phyloP scores from a whole-genome alignment of 2,329 filamentous ascomycete genomes.

The Xylaria digitata region DNA sequence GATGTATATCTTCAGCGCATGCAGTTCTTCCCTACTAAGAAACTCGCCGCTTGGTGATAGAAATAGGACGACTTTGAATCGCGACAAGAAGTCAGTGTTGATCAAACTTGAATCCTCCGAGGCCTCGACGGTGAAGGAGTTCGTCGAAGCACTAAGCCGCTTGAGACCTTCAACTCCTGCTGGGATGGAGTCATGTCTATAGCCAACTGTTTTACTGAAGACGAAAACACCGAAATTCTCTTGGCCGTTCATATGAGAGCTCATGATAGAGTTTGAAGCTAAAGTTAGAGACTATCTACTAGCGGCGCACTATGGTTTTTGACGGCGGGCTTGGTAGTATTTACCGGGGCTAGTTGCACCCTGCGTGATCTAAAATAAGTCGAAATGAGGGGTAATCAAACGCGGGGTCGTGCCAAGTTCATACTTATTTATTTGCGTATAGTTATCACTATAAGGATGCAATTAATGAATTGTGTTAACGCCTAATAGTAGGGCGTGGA shows the following conservation, averaged over 20 bases:
- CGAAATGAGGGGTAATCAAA: background rate
- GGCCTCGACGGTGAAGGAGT: constrained; percentile 49
- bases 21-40: constrained; percentile 50
- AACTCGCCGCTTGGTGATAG: constrained; percentile 55
- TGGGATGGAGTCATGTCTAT: constrained; percentile 55
- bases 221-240: constrained; percentile 51
- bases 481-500: too few species aligned
- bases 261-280: constrained; percentile 1
- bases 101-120: constrained; percentile 54
- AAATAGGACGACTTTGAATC: constrained; percentile 54
- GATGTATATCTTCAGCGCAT: constrained; percentile 51
- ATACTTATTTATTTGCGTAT: too few species aligned
- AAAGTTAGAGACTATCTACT: background rate
- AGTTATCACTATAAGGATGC: constrained; percentile 17
- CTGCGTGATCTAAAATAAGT: constrained; percentile 3
- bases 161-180: constrained; percentile 51
- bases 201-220: constrained; percentile 54
- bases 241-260: constrained; percentile 15
- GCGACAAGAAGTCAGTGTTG: constrained; percentile 46
- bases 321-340: background rate
- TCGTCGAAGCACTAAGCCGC: constrained; percentile 45
- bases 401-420: background rate
- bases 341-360: constrained; percentile 1
- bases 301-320: background rate
- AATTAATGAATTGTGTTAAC: too few species aligned